Conservation (phyloP, 2,329 filamentous ascomycete species). For the Pseudogymnoascus sp. region DNA sequence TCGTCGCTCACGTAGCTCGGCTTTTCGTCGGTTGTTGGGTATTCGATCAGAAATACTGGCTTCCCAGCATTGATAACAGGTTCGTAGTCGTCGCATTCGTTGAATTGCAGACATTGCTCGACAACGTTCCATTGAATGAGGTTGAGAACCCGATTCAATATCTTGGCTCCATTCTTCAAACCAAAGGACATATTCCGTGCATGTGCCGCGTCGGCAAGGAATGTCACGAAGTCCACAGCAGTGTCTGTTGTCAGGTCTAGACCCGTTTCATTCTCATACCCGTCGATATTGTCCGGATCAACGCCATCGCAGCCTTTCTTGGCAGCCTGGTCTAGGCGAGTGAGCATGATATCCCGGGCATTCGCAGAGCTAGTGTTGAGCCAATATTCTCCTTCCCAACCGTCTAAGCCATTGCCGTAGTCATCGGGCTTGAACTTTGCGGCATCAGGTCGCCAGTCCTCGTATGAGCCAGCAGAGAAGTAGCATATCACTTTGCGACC, state of each 20-base stretch:
- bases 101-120: constrained; percentile 55
- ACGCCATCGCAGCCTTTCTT: constrained; percentile 59
- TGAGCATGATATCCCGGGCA: constrained; percentile 57
- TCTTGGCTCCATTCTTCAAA: constrained; percentile 54
- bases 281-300: constrained; percentile 65
- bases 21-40: constrained; percentile 37
- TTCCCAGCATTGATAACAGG: constrained; percentile 52
- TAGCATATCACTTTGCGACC: constrained; percentile 62
- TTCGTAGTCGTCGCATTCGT: constrained; percentile 49
- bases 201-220: constrained; percentile 48
- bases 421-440: constrained; percentile 46
- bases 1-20: constrained; percentile 2
- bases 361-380: constrained; percentile 47
- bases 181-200: constrained; percentile 51
- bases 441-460: constrained; percentile 52
- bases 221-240: constrained; percentile 51
- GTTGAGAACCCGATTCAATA: background rate
- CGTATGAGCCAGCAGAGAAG: constrained; percentile 62
- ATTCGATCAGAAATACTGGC: constrained; percentile 66
- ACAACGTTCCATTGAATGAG: constrained; percentile 1
- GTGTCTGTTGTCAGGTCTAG: constrained; percentile 49
- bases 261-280: constrained; percentile 56
- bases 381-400: constrained; percentile 63
- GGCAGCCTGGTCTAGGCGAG: constrained; percentile 49
- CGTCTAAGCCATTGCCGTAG: constrained; percentile 49